Conservation (phyloP, 495 filamentous ascomycete species). For the Cercophora newfieldiana region DNA sequence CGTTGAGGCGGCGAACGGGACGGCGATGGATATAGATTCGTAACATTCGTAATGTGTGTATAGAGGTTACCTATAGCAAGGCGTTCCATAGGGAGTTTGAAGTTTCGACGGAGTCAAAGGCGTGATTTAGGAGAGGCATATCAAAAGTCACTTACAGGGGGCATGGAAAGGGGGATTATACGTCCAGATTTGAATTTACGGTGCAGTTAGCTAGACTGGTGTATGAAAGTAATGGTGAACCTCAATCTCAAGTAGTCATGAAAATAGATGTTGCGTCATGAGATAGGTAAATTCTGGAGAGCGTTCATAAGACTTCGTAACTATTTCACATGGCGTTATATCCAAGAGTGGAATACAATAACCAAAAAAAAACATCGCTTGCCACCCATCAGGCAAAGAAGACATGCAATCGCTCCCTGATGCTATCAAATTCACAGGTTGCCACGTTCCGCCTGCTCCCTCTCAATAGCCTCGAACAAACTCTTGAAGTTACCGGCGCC, state of each 20-base stretch:
- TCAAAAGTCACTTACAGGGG: too few relatives aligned
- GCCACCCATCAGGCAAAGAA: not conserved
- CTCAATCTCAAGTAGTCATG: too few relatives aligned
- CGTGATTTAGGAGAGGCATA: not conserved
- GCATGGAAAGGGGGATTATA: too few relatives aligned
- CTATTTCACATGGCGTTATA: not conserved
- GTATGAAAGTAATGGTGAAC: too few relatives aligned
- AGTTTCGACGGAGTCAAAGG: not conserved
- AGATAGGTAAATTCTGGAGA: too few relatives aligned
- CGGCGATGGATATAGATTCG: slow-evolving; percentile 43
- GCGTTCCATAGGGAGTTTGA: not conserved
- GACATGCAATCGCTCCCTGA: slow-evolving; percentile 3
- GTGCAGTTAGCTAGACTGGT: too few relatives aligned
- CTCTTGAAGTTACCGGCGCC: slow-evolving; percentile 95
- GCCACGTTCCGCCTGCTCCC: slow-evolving; percentile 79
- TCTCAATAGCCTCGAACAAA: slow-evolving; percentile 88
- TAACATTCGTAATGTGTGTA: slow-evolving; percentile 11
- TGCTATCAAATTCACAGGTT: slow-evolving; percentile 56
- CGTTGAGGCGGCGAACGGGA: slow-evolving; percentile 20
- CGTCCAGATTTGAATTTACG: too few relatives aligned
- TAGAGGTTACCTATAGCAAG: not conserved
- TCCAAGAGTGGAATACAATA: not conserved
- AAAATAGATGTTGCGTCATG: not conserved
- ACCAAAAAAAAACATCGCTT: not conserved
- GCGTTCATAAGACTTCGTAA: not conserved